Evolutionary conservation across 495 filamentous ascomycete genomes (phyloP).

Genomic region (Penicillium turbatum): DNA sequence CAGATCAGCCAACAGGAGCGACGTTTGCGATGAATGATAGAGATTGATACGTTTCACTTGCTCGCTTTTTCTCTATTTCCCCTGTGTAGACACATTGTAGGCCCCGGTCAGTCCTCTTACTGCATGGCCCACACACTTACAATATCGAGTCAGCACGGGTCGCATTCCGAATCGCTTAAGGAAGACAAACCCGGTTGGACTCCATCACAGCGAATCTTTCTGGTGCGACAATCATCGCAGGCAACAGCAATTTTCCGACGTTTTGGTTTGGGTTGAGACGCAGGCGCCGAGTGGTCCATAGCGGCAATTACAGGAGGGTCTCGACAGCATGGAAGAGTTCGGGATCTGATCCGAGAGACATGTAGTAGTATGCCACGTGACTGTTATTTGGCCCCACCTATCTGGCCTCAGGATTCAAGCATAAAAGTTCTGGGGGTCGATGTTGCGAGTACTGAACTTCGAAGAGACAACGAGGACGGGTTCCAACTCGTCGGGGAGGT

Average conservation of each 20-base stretch:
- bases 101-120: slow-evolving; percentile 18
- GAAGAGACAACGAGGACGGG: too few relatives aligned
- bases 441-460: too few relatives aligned
- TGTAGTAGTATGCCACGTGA: not conserved
- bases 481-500: too few relatives aligned
- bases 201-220: slow-evolving; percentile 40
- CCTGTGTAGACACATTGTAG: slow-evolving; percentile 31
- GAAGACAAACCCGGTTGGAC: slow-evolving; percentile 30
- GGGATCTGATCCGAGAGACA: slow-evolving; percentile 8
- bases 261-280: slow-evolving; percentile 12
- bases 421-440: too few relatives aligned
- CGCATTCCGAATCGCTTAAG: slow-evolving; percentile 11
- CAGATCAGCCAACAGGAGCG: too few relatives aligned
- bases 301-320: not conserved
- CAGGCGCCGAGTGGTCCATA: not conserved
- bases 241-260: slow-evolving; percentile 36
- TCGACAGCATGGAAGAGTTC: not conserved
- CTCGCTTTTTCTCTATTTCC: slow-evolving; percentile 32
- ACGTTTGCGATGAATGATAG: too few relatives aligned
- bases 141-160: slow-evolving; percentile 9
- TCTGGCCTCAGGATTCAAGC: too few relatives aligned
- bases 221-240: slow-evolving; percentile 37
- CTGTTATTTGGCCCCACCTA: not conserved
- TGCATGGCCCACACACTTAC: slow-evolving; percentile 39
- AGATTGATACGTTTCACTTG: slow-evolving; percentile 22